A percentile compares a stretch with the other conserved stretches of the same genome.
Evolutionary conservation across 1,284 basidiomycete genomes (phyloP).

Genomic region (Veloboletus limbatus): DNA sequence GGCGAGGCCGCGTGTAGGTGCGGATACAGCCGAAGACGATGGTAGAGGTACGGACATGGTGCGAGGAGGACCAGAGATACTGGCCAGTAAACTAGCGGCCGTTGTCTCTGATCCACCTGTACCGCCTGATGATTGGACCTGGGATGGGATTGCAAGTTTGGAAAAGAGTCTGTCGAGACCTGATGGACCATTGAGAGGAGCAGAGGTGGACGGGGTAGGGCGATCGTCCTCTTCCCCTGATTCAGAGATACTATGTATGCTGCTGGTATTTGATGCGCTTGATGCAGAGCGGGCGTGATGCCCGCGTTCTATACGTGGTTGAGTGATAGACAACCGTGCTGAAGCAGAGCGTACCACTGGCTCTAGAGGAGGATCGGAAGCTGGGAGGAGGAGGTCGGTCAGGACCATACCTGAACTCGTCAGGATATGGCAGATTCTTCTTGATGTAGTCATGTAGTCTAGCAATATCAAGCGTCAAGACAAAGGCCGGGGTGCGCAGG

Average conservation of each 20-base stretch:
- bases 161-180: slow-evolving; percentile 64
- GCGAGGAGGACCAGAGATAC: slow-evolving; percentile 23
- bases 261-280: slow-evolving; percentile 34
- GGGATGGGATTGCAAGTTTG: slow-evolving; percentile 40
- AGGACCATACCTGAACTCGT: slow-evolving; percentile 65
- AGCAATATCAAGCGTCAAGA: slow-evolving; percentile 5
- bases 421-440: slow-evolving; percentile 62
- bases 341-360: slow-evolving; percentile 27
- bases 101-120: slow-evolving; percentile 29
- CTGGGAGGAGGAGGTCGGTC: slow-evolving; percentile 52
- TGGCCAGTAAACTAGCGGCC: slow-evolving; percentile 27
- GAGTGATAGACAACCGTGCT: slow-evolving; percentile 4
- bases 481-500: not conserved
- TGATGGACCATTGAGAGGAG: slow-evolving; percentile 32
- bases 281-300: slow-evolving; percentile 30
- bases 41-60: slow-evolving; percentile 34
- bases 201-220: slow-evolving; percentile 12
- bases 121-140: slow-evolving; percentile 11
- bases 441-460: slow-evolving; percentile 66
- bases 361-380: slow-evolving; percentile 31
- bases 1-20: slow-evolving; percentile 40
- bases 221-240: slow-evolving; percentile 29
- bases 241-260: slow-evolving; percentile 36
- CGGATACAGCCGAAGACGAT: slow-evolving; percentile 21
- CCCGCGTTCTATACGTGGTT: slow-evolving; percentile 22